A percentile compares a stretch with the other conserved stretches of the same genome.
Conservation (phyloP, 179 eudicot species). For the Camellia oleifera region DNA sequence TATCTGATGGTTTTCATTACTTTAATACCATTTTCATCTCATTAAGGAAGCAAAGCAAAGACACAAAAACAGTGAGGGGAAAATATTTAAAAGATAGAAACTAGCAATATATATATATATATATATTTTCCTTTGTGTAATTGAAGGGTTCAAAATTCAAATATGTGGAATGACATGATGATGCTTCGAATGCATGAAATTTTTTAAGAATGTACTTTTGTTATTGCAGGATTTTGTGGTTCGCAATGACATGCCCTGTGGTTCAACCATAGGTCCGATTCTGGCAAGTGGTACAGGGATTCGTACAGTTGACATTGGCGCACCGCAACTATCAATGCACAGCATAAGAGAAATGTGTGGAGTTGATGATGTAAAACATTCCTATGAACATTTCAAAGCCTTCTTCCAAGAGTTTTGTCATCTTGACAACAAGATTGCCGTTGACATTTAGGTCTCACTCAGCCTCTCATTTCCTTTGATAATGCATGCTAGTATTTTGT, state of each 20-base stretch:
- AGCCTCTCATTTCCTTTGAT: background rate
- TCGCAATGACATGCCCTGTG: slow-evolving; percentile 92
- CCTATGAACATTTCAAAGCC: slow-evolving; percentile 83
- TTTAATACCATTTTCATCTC: background rate
- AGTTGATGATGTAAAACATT: slow-evolving; percentile 81
- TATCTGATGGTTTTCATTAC: background rate
- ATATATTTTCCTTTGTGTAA: background rate
- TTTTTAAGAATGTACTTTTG: background rate
- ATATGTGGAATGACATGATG: no score
- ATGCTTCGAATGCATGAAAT: background rate
- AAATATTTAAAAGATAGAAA: background rate
- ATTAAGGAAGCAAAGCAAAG: background rate
- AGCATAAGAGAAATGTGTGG: slow-evolving; percentile 99
- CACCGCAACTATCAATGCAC: slow-evolving; percentile 96
- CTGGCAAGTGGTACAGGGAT: slow-evolving; percentile 95
- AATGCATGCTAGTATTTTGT: background rate
- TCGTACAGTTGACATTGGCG: slow-evolving; percentile 93
- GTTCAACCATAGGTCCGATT: slow-evolving; percentile 96
- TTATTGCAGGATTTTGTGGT: slow-evolving; percentile 80
- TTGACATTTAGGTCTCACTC: slow-evolving; percentile 35
- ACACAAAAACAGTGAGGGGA: background rate
- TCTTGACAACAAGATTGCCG: slow-evolving; percentile 65
- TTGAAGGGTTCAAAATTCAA: background rate
- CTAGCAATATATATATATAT: background rate
- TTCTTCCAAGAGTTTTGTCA: slow-evolving; percentile 64